Evolutionary conservation across 768 basidiomycete species (phyloP).

Genomic region (Podaxis carcinomalis): DNA sequence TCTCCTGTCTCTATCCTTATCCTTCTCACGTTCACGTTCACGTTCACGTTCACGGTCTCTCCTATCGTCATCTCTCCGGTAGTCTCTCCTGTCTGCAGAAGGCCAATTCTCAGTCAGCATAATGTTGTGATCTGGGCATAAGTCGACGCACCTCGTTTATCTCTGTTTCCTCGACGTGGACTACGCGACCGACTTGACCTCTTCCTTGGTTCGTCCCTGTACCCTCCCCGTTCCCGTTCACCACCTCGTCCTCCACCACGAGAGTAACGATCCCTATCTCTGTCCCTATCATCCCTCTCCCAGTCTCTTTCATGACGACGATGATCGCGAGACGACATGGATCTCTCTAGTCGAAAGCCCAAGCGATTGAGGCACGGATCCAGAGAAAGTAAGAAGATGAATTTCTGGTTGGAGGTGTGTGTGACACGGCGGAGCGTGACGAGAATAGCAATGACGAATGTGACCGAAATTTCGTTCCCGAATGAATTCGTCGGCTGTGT

Average conservation of each 20-base stretch:
- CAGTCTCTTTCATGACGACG: slow-evolving; percentile 61
- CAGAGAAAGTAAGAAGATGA: background rate
- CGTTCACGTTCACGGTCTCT: slow-evolving; percentile 22
- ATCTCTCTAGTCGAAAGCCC: background rate
- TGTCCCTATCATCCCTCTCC: slow-evolving; percentile 52
- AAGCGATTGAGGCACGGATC: background rate
- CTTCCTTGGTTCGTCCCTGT: slow-evolving; percentile 39
- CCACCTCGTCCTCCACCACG: slow-evolving; percentile 27
- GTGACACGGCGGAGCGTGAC: slow-evolving; percentile 11
- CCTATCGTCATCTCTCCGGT: slow-evolving; percentile 5
- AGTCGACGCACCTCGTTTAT: background rate
- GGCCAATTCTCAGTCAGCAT: background rate
- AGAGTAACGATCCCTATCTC: slow-evolving; percentile 37
- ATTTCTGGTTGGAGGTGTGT: background rate
- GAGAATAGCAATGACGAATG: background rate
- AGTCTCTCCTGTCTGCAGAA: slow-evolving; percentile 6
- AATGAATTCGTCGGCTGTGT: background rate
- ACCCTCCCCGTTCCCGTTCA: slow-evolving; percentile 28
- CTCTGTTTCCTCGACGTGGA: slow-evolving; percentile 30
- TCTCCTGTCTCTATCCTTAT: slow-evolving; percentile 27
- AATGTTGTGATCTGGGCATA: background rate
- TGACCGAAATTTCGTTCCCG: background rate
- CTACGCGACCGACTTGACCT: slow-evolving; percentile 49
- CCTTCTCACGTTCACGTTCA: slow-evolving; percentile 31
- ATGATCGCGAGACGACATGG: slow-evolving; percentile 56